These are phyloP conservation scores for Crithidia sp. DNA, from an alignment of 208 protist genomes.

Conservation along the genomic window DNA sequence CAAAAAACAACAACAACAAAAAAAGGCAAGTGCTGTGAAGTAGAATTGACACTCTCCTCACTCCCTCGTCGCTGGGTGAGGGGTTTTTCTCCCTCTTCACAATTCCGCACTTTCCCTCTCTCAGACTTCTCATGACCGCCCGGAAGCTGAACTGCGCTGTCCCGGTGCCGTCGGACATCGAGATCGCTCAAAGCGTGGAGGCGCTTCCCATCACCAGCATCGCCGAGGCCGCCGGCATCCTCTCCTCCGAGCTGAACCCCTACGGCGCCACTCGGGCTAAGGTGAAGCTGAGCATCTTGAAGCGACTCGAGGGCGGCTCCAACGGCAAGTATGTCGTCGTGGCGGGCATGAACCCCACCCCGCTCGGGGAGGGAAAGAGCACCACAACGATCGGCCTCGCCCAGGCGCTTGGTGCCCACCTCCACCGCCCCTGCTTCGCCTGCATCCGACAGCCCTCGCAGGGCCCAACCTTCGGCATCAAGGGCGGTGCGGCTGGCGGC, in stretches of 20 bases:
- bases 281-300: slow-evolving; percentile 84
- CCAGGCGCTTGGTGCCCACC: slow-evolving; percentile 97
- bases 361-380: slow-evolving; percentile 98
- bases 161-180: slow-evolving; percentile 95
- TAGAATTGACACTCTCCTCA: no score
- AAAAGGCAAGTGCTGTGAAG: no score
- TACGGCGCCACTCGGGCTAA: slow-evolving; percentile 94
- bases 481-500: slow-evolving; percentile 97
- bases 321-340: slow-evolving; percentile 98
- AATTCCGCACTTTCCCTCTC: slow-evolving; percentile 22
- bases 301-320: slow-evolving; percentile 76
- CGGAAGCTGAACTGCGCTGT: slow-evolving; percentile 55
- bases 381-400: slow-evolving; percentile 97
- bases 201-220: slow-evolving; percentile 81
- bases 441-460: slow-evolving; percentile 98
- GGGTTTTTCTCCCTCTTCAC: slow-evolving; percentile 11
- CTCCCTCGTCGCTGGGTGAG: no score
- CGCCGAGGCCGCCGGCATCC: slow-evolving; percentile 81
- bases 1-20: no score
- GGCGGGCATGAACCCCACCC: slow-evolving; percentile 92
- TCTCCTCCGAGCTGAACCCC: slow-evolving; percentile 88
- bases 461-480: slow-evolving; percentile 97
- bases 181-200: slow-evolving; percentile 91
- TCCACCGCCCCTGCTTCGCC: slow-evolving; percentile 92
- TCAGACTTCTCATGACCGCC: slow-evolving; percentile 46